Base-by-base conservation (phyloP, 2,329 filamentous ascomycete species). In the Septoria petroselini region DNA sequence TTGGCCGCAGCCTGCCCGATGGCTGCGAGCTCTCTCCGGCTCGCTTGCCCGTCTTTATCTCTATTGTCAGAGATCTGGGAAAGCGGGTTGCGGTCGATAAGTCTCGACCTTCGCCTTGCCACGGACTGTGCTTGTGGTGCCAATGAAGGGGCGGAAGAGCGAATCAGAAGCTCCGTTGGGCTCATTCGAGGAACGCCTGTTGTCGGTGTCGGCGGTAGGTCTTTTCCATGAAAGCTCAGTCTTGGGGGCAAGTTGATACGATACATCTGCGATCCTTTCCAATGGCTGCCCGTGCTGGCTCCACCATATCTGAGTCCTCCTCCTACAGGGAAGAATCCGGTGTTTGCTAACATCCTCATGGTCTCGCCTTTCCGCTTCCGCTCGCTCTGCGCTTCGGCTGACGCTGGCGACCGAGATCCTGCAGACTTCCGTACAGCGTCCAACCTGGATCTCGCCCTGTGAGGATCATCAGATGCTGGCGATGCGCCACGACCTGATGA, bases 261-360 rank as follows among this genome's bases (percentile, higher is more conserved):
- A 48, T 50, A 55, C 39, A 50, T 48, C 17, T 47, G 48, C 14
- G 50, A 47, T 3, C 46, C n/a, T 27, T 47, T 42, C 18, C 48
- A 41, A 9, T 35, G 46, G 14, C 47, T 39, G 14, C 41, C 31
- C 14, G 46, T 49, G 30, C 37, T 34, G 2, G 19, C 12, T 9
- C 46, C 49, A 11, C 50, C 50, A 31, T 52, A 47, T 9, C 50
- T 40, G 19, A 55, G 40, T 14, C 57, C 50, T 12, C 57, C 50
- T 12, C 54, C 35, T 2, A 50, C 42, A 2, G 57, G 55, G 38
- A 64, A 65, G 51, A 66, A 64, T 12, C 62, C 62, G n/a, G 55
- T 52, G 12, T 63, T 59, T 4, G 65, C 47, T 3, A 65, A 53
- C 63, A 64, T 64, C 38, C 62, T 64, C 60, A 65, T 62, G 3